Evolutionary conservation across 495 filamentous ascomycete species (phyloP).

Genomic region (Aspergillus hancockii): DNA sequence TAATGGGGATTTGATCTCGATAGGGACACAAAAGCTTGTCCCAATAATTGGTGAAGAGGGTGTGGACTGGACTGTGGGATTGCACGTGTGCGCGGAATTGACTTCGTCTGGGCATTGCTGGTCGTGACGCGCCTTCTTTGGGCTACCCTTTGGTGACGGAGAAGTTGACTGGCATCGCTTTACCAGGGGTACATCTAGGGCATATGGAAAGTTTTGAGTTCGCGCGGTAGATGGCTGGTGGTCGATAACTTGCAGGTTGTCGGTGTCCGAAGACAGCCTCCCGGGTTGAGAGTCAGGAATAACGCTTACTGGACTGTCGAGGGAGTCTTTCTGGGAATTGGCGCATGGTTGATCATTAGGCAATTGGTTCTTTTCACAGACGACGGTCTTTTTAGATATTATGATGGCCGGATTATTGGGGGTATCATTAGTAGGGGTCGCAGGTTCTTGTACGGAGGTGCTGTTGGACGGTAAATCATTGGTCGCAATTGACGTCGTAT

Average conservation of each 20-base stretch:
- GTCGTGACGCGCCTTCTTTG: background rate
- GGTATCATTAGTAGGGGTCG: conserved; percentile 1
- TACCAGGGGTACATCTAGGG: conserved; percentile 12
- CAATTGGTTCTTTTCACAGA: background rate
- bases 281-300: conserved; percentile 48
- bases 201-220: conserved; percentile 4
- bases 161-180: conserved; percentile 29
- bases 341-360: background rate
- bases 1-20: conserved; percentile 44
- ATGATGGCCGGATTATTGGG: conserved; percentile 5
- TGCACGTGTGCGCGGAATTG: background rate
- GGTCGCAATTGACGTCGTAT: background rate
- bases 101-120: conserved; percentile 6
- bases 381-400: background rate
- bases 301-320: conserved; percentile 45
- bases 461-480: background rate
- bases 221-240: background rate
- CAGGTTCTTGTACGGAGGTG: background rate
- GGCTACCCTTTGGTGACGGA: conserved; percentile 10
- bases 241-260: conserved; percentile 16
- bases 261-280: background rate
- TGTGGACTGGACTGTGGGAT: background rate
- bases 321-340: conserved; percentile 30
- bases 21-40: conserved; percentile 25
- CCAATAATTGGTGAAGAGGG: background rate